Percentiles rank a stretch among this genome's conserved stretches.
Evolutionary conservation across 495 filamentous ascomycete genomes (phyloP).

Genomic region (Tuber umbilicatum): DNA sequence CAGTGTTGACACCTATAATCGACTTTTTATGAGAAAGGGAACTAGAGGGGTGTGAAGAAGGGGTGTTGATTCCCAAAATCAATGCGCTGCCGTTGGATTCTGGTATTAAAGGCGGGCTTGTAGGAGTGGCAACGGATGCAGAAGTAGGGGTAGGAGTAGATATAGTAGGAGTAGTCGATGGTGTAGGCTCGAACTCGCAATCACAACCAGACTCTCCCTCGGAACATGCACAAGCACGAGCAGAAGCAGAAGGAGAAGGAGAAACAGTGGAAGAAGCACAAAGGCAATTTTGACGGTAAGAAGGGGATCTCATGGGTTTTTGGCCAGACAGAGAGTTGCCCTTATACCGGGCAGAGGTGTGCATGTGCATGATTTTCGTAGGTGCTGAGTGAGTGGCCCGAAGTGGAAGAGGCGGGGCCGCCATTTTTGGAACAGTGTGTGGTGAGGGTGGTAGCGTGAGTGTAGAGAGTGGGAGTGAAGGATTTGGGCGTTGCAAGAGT

Average conservation of each 20-base stretch:
- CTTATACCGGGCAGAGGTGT: slow-evolving; percentile 39
- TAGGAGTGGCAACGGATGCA: not conserved
- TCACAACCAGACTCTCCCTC: not conserved
- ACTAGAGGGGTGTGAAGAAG: not conserved
- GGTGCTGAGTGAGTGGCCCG: slow-evolving; percentile 25
- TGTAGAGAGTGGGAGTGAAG: slow-evolving; percentile 11
- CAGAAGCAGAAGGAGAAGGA: not conserved
- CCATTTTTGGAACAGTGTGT: slow-evolving; percentile 21
- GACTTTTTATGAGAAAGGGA: slow-evolving; percentile 1
- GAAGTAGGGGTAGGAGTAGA: not conserved
- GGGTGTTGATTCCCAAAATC: not conserved
- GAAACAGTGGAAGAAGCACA: slow-evolving; percentile 21
- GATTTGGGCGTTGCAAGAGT: not conserved
- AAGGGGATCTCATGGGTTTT: not conserved
- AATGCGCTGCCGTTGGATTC: not conserved
- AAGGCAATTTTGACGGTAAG: slow-evolving; percentile 2
- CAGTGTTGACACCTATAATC: slow-evolving; percentile 13
- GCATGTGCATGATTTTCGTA: slow-evolving; percentile 39
- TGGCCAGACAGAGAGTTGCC: slow-evolving; percentile 31
- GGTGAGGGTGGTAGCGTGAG: slow-evolving; percentile 17
- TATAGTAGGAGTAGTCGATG: slow-evolving; percentile 20
- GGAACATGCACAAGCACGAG: slow-evolving; percentile 1
- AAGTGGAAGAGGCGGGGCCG: slow-evolving; percentile 25
- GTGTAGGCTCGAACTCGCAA: not conserved
- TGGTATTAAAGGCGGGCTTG: not conserved